Evolutionary conservation across 495 filamentous ascomycete species (phyloP).

Genomic region (Filosporella fistucella): DNA sequence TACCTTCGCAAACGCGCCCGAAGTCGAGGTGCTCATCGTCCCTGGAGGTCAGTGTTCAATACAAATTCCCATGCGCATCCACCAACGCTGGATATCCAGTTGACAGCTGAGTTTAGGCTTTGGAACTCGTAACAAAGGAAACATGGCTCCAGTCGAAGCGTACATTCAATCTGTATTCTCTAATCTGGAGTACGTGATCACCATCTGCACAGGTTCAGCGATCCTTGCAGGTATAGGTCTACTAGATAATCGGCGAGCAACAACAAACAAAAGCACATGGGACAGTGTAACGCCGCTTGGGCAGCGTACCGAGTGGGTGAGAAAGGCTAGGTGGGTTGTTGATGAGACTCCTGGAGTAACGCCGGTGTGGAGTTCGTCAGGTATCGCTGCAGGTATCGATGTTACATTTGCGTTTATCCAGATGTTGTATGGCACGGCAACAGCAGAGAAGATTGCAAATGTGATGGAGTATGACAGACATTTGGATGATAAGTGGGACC

Average conservation of each 20-base stretch:
- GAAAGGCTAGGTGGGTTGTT: constrained; percentile 57
- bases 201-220: constrained; percentile 55
- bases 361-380: constrained; percentile 58
- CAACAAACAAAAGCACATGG: constrained; percentile 46
- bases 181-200: constrained; percentile 48
- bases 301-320: constrained; percentile 53
- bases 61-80: constrained; percentile 28
- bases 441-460: constrained; percentile 21
- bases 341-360: constrained; percentile 45
- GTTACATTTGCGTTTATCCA: constrained; percentile 48
- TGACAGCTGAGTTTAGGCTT: neutral
- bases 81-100: constrained; percentile 31
- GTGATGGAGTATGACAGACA: constrained; percentile 31
- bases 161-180: constrained; percentile 42
- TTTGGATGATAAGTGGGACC: constrained; percentile 25
- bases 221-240: constrained; percentile 49
- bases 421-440: constrained; percentile 36
- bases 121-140: neutral
- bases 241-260: constrained; percentile 52
- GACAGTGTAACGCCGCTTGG: constrained; percentile 25
- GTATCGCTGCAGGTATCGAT: constrained; percentile 59
- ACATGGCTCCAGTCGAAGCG: neutral
- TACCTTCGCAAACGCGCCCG: constrained; percentile 40
- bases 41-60: constrained; percentile 55
- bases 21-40: constrained; percentile 60